Evolutionary conservation across 257 asterid genomes (phyloP), one percentile per base, ranked within the genome.

Genomic region (Knoxia roxburghii): DNA sequence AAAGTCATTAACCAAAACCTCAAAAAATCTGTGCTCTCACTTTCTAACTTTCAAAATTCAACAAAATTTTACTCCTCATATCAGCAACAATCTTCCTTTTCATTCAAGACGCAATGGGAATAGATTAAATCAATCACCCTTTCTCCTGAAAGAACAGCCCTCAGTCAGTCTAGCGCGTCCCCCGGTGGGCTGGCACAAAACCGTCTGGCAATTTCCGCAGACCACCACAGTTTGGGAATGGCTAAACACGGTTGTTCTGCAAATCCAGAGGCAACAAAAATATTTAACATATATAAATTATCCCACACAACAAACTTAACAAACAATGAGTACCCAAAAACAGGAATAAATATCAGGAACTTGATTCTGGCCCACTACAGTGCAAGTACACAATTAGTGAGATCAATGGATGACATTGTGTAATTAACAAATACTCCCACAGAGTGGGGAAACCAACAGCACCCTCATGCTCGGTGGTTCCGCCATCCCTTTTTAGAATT

Each of bases 61-160:
- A 18, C 0, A 13, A 5, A 29, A 35, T 59, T 39, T 24, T 53
- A 17, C 5, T 2, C 6, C 39, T 33, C 6, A n/a, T 33, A n/a
- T 32, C 20, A 52, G 35, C 51, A 51, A 13, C 65, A 2, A 6
- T 2, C n/a, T 61, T 11, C 6, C 13, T 24, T 40, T 24, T 37
- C 48, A 30, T 53, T 67, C 4, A 17, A 7, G 50, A 43, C 5
- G 50, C 18, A 21, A 35, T 0, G 3, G 5, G 21, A 60, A 13
- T 6, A 7, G 50, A 12, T 24, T 4, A 2, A 51, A 43, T 74
- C 43, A 87, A 18, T 87, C 91, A 7, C 89, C 89, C 84, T 87
- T 87, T 69, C 78, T 83, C 68, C 91, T 72, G 83, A 84, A 87
- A 50, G 95, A 84, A 73, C 95, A 87, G 2, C 95, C 95, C 77